These are phyloP conservation scores for Anisogramma anomala DNA, from an alignment of 2,329 filamentous ascomycete genomes.

Conservation along the genomic window DNA sequence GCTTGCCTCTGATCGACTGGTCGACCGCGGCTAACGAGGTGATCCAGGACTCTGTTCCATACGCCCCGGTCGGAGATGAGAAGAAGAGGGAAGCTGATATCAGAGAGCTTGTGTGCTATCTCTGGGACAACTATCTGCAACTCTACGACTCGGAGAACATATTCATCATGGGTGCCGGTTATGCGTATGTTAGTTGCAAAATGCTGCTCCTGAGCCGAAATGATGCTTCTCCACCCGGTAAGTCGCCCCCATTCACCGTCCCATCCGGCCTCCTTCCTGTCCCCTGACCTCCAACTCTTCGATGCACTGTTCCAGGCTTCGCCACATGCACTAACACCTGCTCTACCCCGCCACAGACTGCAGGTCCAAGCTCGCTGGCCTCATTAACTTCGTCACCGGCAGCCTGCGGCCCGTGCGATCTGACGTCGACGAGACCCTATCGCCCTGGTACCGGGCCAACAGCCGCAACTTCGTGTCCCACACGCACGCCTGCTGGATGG, in stretches of 20 bases:
- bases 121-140: constrained; percentile 97
- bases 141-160: constrained; percentile 60
- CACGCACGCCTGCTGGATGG: constrained; percentile 65
- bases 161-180: constrained; percentile 80
- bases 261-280: background rate
- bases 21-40: constrained; percentile 6
- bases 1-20: constrained; percentile 29
- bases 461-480: constrained; percentile 68
- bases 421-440: constrained; percentile 61
- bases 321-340: too few species aligned
- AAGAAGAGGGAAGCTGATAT: constrained; percentile 45
- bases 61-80: constrained; percentile 33
- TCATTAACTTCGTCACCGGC: constrained; percentile 73
- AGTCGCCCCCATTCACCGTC: constrained; percentile 9
- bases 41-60: constrained; percentile 35
- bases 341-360: too few species aligned
- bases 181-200: constrained; percentile 74
- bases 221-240: constrained; percentile 24
- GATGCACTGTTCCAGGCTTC: too few species aligned
- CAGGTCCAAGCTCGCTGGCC: constrained; percentile 54
- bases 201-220: constrained; percentile 68
- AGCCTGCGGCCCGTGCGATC: constrained; percentile 67
- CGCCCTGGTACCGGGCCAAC: constrained; percentile 72
- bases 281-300: background rate
- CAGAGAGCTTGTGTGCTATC: constrained; percentile 66